Evolutionary conservation across 192 early-diverging fungal genomes (phyloP).

Genomic region (Rhizoclosmatium globosum): DNA sequence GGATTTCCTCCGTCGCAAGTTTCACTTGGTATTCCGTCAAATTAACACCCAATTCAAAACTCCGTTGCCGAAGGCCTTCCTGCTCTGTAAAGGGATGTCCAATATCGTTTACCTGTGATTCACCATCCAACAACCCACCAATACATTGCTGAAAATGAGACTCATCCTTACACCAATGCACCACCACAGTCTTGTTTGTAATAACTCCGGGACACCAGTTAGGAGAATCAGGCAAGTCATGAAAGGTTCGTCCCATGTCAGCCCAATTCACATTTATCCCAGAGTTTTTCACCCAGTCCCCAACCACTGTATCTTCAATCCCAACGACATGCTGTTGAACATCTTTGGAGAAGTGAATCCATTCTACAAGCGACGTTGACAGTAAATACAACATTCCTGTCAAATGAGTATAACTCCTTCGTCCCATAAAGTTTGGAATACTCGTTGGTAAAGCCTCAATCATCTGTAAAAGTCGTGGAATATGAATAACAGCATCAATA

Average conservation of each 20-base stretch:
- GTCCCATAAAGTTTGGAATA: neutral
- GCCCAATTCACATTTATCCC: conserved; percentile 2
- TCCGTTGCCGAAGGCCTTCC: neutral
- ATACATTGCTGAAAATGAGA: conserved; percentile 1
- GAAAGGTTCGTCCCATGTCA: neutral
- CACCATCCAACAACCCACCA: neutral
- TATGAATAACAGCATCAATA: conserved; percentile 8
- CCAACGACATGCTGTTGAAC: too few relatives aligned
- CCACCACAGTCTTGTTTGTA: conserved; percentile 9
- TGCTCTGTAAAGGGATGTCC: neutral
- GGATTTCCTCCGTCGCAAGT: too few relatives aligned
- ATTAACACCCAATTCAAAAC: neutral
- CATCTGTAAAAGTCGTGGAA: neutral
- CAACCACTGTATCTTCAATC: neutral
- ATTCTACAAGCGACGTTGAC: neutral
- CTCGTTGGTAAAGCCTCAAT: neutral
- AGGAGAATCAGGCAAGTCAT: conserved; percentile 14
- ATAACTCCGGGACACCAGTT: neutral
- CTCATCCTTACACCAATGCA: conserved; percentile 16
- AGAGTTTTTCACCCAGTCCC: neutral
- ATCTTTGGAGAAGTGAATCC: neutral
- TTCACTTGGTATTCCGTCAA: neutral
- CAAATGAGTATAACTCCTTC: conserved; percentile 5
- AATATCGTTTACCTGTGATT: neutral
- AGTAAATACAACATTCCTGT: conserved; percentile 15